Conservation (phyloP, 1,284 basidiomycete genomes). For the Thecaphora frezii region DNA sequence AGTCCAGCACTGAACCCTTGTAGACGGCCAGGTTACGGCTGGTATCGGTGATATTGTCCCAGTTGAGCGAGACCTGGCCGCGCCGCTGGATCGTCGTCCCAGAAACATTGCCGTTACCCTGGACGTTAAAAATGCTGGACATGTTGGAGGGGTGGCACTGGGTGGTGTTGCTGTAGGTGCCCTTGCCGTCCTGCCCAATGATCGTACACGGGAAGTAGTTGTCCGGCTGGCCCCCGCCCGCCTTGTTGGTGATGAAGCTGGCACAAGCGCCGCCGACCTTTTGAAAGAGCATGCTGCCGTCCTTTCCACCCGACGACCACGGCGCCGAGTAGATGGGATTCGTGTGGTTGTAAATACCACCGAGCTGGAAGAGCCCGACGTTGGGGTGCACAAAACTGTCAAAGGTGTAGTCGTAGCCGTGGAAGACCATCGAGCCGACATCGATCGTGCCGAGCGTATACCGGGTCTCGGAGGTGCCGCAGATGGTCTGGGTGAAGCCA, state of each 20-base stretch:
- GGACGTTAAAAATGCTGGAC: constrained; percentile 24
- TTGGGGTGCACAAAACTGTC: constrained; percentile 66
- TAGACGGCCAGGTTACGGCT: constrained; percentile 83
- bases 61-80: constrained; percentile 89
- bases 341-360: constrained; percentile 71
- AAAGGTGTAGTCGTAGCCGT: constrained; percentile 91
- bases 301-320: constrained; percentile 79
- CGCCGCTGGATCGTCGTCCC: constrained; percentile 58
- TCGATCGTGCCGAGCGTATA: constrained; percentile 78
- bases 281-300: constrained; percentile 92
- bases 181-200: constrained; percentile 72
- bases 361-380: constrained; percentile 41
- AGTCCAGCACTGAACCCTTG: constrained; percentile 86
- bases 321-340: constrained; percentile 80
- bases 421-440: constrained; percentile 81
- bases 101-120: constrained; percentile 12
- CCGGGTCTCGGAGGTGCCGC: constrained; percentile 78
- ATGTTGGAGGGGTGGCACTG: constrained; percentile 40
- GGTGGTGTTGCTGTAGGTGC: constrained; percentile 36
- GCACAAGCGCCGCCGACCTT: constrained; percentile 80
- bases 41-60: constrained; percentile 76
- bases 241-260: constrained; percentile 67
- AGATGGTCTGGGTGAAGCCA: constrained; percentile 94
- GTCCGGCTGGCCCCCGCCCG: constrained; percentile 53
- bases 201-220: constrained; percentile 98